A percentile compares a stretch with the other conserved stretches of the same genome.
These are phyloP conservation scores for Ochromonas danica DNA, from an alignment of 108 stramenopile species.

Conservation along the genomic window DNA sequence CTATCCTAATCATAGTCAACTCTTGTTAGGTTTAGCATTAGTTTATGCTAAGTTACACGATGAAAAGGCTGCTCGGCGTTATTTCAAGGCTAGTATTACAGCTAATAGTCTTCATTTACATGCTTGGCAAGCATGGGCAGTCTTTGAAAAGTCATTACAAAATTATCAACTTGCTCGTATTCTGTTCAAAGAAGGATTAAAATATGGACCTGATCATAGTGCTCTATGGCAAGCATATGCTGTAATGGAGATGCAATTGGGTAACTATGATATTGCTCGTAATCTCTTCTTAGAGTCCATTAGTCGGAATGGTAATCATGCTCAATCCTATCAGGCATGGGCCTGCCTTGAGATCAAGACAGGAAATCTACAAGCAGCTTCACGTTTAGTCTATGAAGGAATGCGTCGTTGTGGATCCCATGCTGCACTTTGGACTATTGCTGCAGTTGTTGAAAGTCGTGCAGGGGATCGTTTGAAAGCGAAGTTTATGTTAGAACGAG, in stretches of 20 bases:
- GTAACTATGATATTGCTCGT: not conserved
- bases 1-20: not conserved
- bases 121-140: not conserved
- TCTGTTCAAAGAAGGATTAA: not conserved
- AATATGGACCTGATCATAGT: not conserved
- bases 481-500: not conserved
- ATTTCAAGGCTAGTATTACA: not conserved
- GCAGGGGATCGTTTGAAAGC: not conserved
- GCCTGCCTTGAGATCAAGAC: not conserved
- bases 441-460: not conserved
- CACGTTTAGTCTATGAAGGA: not conserved
- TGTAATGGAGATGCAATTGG: not conserved
- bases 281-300: not conserved
- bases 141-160: not conserved
- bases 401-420: not conserved
- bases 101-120: not conserved
- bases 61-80: not conserved
- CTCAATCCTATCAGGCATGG: conserved; percentile 1
- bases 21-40: not conserved
- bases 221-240: not conserved
- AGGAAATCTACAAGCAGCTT: not conserved
- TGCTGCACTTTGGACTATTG: not conserved
- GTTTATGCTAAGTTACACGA: not conserved
- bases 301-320: not conserved
- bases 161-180: not conserved